Base-by-base conservation (phyloP, 2,329 filamentous ascomycete species). In the Talaromyces sp. region DNA sequence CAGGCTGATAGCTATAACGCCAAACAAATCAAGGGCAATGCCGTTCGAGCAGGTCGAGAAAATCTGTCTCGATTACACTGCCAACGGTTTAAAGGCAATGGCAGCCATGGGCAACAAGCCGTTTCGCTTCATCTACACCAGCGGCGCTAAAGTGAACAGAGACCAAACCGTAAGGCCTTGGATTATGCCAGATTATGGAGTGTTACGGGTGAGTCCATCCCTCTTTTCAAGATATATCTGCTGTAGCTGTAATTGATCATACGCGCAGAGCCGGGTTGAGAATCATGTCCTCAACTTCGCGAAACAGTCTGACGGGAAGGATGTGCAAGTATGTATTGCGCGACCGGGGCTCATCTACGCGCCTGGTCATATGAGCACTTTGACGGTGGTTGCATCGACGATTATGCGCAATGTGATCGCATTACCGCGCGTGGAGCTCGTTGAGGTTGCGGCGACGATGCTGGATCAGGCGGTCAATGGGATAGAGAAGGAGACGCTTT, bases 101-200 rank as follows among this genome's bases (percentile, higher is more conserved):
- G 69, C 72, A 7, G 65, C 43, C 65, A 62, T 43, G 50, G 59
- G 2, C 69, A 11, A 17, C 62, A 74, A 71, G 50, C 80, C 82
- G 0, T 74, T 84, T 39, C 78, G 79, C 1, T 85, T 84, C 65
- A 59, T 84, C 2, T 85, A 84, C 69, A 76, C 82, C 66, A 86
- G 83, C 67, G 85, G 83, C 2, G 68, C 73, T 1, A 73, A 70
- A 0, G 75, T 77, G 2, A 78, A 80, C 67, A 77, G 82, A 1
- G 84, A 86, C 56, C 80, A 75, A 22, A 77, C 69, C 13, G 80
- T 83, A 70, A 81, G 73, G 61, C 79, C 77, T 1, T 70, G 67
- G 66, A 61, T 67, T 61, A 43, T 33, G 68, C 58, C 59, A 9
- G 73, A 83, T 47, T 86, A 85, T 64, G 67, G 60, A 8, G 63